Conservation (phyloP, 768 basidiomycete species). For the Pulveroboletus sp. region DNA sequence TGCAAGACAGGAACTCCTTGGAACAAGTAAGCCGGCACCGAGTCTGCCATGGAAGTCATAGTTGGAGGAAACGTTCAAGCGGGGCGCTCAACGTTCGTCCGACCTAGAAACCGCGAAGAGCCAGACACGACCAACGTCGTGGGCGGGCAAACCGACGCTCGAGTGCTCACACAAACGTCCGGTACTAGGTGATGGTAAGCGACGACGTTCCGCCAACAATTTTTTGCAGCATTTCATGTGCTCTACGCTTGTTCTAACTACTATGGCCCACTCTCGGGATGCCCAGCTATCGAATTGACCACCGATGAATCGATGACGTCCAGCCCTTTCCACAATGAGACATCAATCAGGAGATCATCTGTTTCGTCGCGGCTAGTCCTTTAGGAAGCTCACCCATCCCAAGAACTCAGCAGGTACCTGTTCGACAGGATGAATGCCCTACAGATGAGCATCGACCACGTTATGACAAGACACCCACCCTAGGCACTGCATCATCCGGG, state of each 20-base stretch:
- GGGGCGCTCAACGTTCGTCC: constrained; percentile 11
- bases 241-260: too few species aligned
- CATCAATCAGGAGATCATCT: constrained; percentile 11
- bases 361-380: not conserved
- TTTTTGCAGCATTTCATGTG: too few species aligned
- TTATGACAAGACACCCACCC: constrained; percentile 8
- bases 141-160: constrained; percentile 18
- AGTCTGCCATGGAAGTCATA: constrained; percentile 69
- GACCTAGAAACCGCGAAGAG: constrained; percentile 19
- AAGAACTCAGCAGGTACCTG: not conserved
- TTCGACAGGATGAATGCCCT: not conserved
- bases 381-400: not conserved
- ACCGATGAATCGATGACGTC: not conserved
- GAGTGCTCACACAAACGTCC: constrained; percentile 21
- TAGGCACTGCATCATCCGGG: constrained; percentile 7
- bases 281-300: not conserved
- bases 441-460: not conserved
- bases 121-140: constrained; percentile 21
- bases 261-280: not conserved
- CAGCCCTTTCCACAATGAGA: not conserved
- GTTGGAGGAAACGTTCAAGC: constrained; percentile 24
- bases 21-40: constrained; percentile 66
- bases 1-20: constrained; percentile 72
- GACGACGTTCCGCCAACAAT: constrained; percentile 19
- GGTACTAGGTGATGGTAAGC: constrained; percentile 23